Evolutionary conservation across 1,284 basidiomycete species (phyloP).

Genomic region (Cerioporus squamosus): DNA sequence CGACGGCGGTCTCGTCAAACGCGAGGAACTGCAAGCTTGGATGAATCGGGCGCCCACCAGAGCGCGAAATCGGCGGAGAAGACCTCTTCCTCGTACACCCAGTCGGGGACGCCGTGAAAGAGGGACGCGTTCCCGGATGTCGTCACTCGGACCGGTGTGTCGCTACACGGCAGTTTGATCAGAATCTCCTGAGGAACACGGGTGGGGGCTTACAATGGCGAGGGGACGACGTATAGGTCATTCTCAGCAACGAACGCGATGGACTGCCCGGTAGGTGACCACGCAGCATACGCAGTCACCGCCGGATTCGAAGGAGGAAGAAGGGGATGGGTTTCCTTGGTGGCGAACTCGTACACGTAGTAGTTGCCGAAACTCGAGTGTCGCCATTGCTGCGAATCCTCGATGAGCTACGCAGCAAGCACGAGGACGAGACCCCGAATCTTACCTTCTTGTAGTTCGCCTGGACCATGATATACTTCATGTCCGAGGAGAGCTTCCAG

Average conservation of each 20-base stretch:
- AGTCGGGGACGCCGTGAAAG: conserved; percentile 95
- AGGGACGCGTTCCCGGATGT: conserved; percentile 80
- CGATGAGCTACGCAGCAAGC: background rate
- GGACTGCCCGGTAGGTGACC: conserved; percentile 83
- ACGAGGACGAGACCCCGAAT: background rate
- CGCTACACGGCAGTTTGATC: conserved; percentile 29
- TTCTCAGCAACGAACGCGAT: conserved; percentile 85
- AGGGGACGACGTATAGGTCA: conserved; percentile 82
- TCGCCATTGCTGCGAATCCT: conserved; percentile 79
- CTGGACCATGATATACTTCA: conserved; percentile 85
- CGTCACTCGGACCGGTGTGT: conserved; percentile 78
- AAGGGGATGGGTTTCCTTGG: conserved; percentile 69
- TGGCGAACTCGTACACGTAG: conserved; percentile 75
- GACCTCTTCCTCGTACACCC: conserved; percentile 97
- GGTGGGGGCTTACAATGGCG: conserved; percentile 51
- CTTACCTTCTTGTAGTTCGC: conserved; percentile 72
- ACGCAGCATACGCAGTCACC: conserved; percentile 76
- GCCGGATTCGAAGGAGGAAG: conserved; percentile 69
- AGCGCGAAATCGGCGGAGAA: conserved; percentile 76
- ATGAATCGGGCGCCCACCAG: conserved; percentile 91
- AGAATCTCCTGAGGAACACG: no score
- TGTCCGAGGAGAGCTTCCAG: conserved; percentile 88
- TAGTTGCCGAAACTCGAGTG: conserved; percentile 89
- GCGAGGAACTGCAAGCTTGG: conserved; percentile 84
- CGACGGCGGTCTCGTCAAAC: conserved; percentile 89